Percentiles rank a stretch among this genome's conserved stretches.
Evolutionary conservation across 148 eudicot genomes (phyloP).

Genomic region (Linanthus parryae): DNA sequence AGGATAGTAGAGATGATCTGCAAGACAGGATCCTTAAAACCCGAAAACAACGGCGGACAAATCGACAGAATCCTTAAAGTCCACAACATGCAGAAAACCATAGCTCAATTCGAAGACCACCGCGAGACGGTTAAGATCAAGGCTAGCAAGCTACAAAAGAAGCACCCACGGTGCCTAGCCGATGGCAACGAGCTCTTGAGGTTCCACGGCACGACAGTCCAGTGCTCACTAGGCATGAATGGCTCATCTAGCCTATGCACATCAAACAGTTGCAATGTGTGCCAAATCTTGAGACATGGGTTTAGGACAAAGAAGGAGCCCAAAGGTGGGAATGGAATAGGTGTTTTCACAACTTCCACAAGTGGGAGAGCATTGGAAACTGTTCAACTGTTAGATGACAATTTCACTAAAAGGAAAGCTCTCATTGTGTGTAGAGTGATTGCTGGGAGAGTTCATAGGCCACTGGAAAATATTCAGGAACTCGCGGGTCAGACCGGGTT

Average conservation of each 20-base stretch:
- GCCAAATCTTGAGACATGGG: slow-evolving; percentile 47
- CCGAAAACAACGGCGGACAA: slow-evolving; percentile 9
- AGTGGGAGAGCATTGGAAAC: slow-evolving; percentile 44
- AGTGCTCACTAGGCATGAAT: slow-evolving; percentile 51
- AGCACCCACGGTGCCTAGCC: slow-evolving; percentile 70
- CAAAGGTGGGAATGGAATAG: slow-evolving; percentile 23
- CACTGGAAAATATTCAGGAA: slow-evolving; percentile 37
- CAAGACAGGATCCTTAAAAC: slow-evolving; percentile 33
- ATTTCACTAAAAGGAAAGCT: slow-evolving; percentile 25
- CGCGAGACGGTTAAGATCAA: slow-evolving; percentile 60
- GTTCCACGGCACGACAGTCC: slow-evolving; percentile 54
- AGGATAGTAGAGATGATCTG: slow-evolving; percentile 56
- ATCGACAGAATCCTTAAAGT: slow-evolving; percentile 56
- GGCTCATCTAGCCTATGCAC: slow-evolving; percentile 51
- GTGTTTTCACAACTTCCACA: slow-evolving; percentile 62
- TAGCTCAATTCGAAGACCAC: slow-evolving; percentile 63
- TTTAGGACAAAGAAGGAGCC: slow-evolving; percentile 24
- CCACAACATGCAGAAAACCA: slow-evolving; percentile 60
- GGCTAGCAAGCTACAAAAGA: slow-evolving; percentile 43
- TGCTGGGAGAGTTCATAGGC: slow-evolving; percentile 73
- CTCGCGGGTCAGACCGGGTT: slow-evolving; percentile 44
- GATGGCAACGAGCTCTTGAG: slow-evolving; percentile 80
- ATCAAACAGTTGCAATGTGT: slow-evolving; percentile 36
- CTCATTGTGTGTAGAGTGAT: slow-evolving; percentile 69
- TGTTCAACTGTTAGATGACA: slow-evolving; percentile 14